phyloP scores from a whole-genome alignment of 2,329 filamentous ascomycete genomes.

The Colletotrichum magnum region DNA sequence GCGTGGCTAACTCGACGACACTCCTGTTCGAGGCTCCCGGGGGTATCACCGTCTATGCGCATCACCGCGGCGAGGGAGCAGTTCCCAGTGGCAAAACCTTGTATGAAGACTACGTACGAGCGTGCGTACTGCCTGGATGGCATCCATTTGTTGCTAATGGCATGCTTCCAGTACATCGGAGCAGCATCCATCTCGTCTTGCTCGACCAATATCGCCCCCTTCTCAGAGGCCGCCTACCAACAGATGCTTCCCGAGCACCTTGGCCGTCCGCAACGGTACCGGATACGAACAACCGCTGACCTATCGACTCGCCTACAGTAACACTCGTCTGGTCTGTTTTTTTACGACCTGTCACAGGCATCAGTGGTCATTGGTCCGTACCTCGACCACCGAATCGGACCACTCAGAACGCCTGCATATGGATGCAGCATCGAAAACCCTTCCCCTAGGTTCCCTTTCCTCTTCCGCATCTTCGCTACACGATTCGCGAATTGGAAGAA shows the following conservation, averaged over 20 bases:
- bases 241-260: not conserved
- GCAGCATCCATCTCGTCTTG: no score
- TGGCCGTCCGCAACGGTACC: no score
- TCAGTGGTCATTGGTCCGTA: no score
- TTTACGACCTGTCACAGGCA: no score
- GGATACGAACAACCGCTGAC: not conserved
- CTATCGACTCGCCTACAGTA: not conserved
- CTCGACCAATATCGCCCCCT: not conserved
- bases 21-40: constrained; percentile 14
- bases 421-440: not conserved
- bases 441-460: not conserved
- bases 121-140: no score
- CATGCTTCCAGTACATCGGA: no score
- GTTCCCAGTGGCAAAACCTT: not conserved
- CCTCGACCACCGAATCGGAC: constrained; percentile 3
- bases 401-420: constrained; percentile 12
- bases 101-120: not conserved
- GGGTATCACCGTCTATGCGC: not conserved
- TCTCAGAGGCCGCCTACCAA: not conserved
- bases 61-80: not conserved
- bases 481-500: constrained; percentile 24
- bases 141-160: no score
- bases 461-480: constrained; percentile 14
- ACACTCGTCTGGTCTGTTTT: no score
- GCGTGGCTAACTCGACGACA: constrained; percentile 20